A percentile compares a stretch with the other conserved stretches of the same genome.
phyloP scores from a whole-genome alignment of 768 basidiomycete genomes.

The Fistulinella prunicolor region DNA sequence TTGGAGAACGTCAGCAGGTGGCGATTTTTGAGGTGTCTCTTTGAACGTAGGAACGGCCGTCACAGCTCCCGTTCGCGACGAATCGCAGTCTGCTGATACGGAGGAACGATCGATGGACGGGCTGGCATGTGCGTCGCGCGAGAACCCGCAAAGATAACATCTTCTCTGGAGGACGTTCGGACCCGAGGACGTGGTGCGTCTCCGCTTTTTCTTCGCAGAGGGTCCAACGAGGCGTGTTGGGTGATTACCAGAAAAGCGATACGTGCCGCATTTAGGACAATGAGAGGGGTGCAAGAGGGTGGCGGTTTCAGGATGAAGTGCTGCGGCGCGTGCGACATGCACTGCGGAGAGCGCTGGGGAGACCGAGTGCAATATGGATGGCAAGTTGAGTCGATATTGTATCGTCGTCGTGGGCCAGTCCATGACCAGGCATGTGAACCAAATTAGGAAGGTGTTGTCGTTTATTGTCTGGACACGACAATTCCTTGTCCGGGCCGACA shows the following conservation, averaged over 20 bases:
- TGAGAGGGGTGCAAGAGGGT: constrained; percentile 24
- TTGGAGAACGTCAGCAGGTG: not conserved
- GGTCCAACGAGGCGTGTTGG: constrained; percentile 31
- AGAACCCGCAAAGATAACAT: constrained; percentile 24
- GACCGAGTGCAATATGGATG: constrained; percentile 46
- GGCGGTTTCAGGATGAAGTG: constrained; percentile 28
- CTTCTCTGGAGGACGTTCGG: constrained; percentile 7
- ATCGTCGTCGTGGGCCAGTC: constrained; percentile 25
- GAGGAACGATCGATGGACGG: not conserved
- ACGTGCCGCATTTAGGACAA: constrained; percentile 55
- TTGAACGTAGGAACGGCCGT: not conserved
- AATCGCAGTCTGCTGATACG: not conserved
- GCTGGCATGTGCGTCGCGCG: not conserved
- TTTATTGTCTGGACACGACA: constrained; percentile 22
- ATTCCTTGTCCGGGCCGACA: constrained; percentile 5
- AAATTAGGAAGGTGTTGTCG: constrained; percentile 25
- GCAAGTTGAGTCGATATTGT: constrained; percentile 47
- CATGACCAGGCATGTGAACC: not conserved
- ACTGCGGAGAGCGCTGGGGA: constrained; percentile 63
- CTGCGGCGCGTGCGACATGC: constrained; percentile 45
- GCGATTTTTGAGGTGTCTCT: not conserved
- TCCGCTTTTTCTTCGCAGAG: constrained; percentile 22
- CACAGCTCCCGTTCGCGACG: not conserved
- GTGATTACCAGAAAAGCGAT: constrained; percentile 41
- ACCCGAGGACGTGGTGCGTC: constrained; percentile 1